phyloP scores from a whole-genome alignment of 2,329 filamentous ascomycete genomes.

The Teratosphaeria epicoccoides region DNA sequence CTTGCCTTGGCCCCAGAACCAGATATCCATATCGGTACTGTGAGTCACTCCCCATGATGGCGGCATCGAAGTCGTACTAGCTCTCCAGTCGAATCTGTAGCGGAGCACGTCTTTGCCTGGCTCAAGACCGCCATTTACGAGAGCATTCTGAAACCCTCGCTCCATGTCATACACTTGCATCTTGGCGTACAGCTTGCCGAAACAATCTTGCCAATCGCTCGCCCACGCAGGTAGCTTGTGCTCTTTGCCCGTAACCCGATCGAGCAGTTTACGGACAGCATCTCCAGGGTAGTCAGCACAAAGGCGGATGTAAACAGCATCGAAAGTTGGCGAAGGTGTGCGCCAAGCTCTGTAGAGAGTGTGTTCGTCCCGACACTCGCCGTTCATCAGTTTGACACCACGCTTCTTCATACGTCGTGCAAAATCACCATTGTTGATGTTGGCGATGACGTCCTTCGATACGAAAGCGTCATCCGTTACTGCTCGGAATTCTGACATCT shows the following conservation, averaged over 20 bases:
- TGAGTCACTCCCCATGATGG: slow-evolving; percentile 45
- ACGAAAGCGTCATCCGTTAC: slow-evolving; percentile 42
- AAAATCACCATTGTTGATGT: slow-evolving; percentile 41
- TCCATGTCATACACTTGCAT: slow-evolving; percentile 46
- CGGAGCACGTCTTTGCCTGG: slow-evolving; percentile 38
- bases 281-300: slow-evolving; percentile 42
- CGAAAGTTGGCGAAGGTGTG: slow-evolving; percentile 35
- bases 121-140: slow-evolving; percentile 31
- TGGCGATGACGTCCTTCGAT: slow-evolving; percentile 30
- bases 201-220: slow-evolving; percentile 40
- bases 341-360: slow-evolving; percentile 42
- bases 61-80: slow-evolving; percentile 38
- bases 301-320: slow-evolving; percentile 36
- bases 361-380: slow-evolving; percentile 46
- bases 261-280: slow-evolving; percentile 35
- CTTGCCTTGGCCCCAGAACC: slow-evolving; percentile 41
- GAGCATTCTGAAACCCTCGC: slow-evolving; percentile 39
- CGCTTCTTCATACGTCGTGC: slow-evolving; percentile 35
- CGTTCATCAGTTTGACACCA: slow-evolving; percentile 41
- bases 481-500: slow-evolving; percentile 45
- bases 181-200: slow-evolving; percentile 46
- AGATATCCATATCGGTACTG: slow-evolving; percentile 42
- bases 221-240: slow-evolving; percentile 25
- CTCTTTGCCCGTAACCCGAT: slow-evolving; percentile 33
- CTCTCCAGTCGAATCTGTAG: slow-evolving; percentile 46